Base-by-base conservation (phyloP, 2,329 filamentous ascomycete genomes). In the Corniculantispora saksenae region DNA sequence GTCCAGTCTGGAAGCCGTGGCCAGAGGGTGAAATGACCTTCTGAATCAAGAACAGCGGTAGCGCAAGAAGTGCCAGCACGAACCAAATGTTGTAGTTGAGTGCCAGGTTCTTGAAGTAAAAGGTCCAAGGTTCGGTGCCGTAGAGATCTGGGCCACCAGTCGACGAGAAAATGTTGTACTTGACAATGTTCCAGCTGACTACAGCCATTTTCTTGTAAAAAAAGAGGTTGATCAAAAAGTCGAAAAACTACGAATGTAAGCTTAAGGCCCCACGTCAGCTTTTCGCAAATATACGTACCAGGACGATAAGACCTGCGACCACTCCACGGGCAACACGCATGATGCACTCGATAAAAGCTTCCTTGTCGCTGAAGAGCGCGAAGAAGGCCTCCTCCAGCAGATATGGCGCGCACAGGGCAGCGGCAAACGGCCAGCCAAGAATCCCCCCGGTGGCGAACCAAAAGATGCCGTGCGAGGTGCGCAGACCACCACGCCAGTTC, bases 61-160 rank as follows among this genome's bases (percentile, higher is more conserved):
- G 79, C 1, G 91, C 87, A 6, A 86, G 74, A 55, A 97, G 77
- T 0, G 94, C 94, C 15, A 98, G 83, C 13, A 93, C 74, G 71
- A 97, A 94, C 93, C 94, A 98, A 55, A 97, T 78, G 74, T 98
- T 97, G 83, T 98, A 99, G 80, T 99, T 99, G 66, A 99, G 83
- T 19, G 90, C 80, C 51, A 99, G 81, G 72, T 99, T 99, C 71
- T 92, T 91, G 71, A 97, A 83, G 78, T 99, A 99, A 75, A 97
- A 99, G 61, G 94, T 90, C 95, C 94, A 98, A 1, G 94, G 92
- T 78, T 99, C 95, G 1, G 92, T 96, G 53, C 95, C 95, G 72
- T 97, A 99, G 43, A 99, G 91, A 63, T 97, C 87, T 0, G 95
- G 95, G 0, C 94, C 95, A 38, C 89, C 91, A 0, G 87, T 85